phyloP scores from a whole-genome alignment of 305 asterid genomes.

The Fraxinus dipetala region DNA sequence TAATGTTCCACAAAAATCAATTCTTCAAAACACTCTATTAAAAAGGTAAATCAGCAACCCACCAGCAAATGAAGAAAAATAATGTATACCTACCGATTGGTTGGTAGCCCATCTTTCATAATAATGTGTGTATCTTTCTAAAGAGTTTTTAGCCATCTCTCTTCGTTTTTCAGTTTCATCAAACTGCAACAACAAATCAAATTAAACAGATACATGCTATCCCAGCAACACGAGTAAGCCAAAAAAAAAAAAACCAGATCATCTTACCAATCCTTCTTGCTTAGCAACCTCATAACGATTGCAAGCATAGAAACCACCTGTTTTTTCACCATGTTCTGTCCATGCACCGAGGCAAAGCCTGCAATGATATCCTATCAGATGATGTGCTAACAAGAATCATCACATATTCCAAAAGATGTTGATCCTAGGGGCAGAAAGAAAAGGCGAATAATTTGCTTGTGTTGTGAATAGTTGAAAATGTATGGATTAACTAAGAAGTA shows the following conservation, averaged over 20 bases:
- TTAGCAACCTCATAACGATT: constrained; percentile 76
- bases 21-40: constrained; percentile 5
- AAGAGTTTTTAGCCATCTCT: constrained; percentile 96
- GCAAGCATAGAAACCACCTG: constrained; percentile 86
- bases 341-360: constrained; percentile 92
- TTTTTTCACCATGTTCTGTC: constrained; percentile 79
- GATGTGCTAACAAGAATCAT: constrained; percentile 22
- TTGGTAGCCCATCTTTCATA: constrained; percentile 98
- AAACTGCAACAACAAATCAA: constrained; percentile 46
- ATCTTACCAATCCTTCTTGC: constrained; percentile 81
- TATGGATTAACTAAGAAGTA: neutral
- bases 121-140: constrained; percentile 92
- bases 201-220: constrained; percentile 22
- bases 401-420: constrained; percentile 14
- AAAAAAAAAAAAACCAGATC: neutral
- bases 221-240: constrained; percentile 22
- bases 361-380: constrained; percentile 38
- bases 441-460: constrained; percentile 1
- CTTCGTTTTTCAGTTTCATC: constrained; percentile 89
- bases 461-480: constrained; percentile 11
- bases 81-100: constrained; percentile 65
- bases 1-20: constrained; percentile 7
- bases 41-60: constrained; percentile 3
- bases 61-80: constrained; percentile 8
- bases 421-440: constrained; percentile 20